These are phyloP conservation scores for Boletus vinaceobasis DNA, from an alignment of 768 basidiomycete genomes.

Conservation along the genomic window DNA sequence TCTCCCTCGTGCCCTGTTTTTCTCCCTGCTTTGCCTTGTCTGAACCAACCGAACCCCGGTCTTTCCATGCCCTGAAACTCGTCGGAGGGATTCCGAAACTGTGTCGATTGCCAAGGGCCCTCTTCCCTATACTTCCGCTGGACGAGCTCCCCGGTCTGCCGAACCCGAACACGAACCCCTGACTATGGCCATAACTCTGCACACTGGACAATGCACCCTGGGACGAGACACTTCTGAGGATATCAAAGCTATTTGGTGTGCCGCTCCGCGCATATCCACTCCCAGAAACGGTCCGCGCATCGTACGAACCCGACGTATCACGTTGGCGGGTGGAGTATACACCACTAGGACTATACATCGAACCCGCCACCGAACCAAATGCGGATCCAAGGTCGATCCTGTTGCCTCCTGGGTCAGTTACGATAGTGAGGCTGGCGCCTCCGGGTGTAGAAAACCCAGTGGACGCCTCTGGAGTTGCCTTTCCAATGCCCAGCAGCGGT, in stretches of 20 bases:
- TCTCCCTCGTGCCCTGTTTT: constrained; percentile 13
- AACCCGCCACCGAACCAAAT: constrained; percentile 26
- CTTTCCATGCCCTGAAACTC: constrained; percentile 27
- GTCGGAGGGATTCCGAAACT: constrained; percentile 27
- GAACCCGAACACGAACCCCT: constrained; percentile 19
- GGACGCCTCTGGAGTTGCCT: constrained; percentile 3
- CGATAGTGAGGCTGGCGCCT: constrained; percentile 4
- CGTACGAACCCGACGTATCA: constrained; percentile 21
- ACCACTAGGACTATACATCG: constrained; percentile 19
- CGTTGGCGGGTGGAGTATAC: constrained; percentile 3
- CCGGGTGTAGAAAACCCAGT: constrained; percentile 2
- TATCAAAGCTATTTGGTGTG: constrained; percentile 26
- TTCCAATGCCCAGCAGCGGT: constrained; percentile 21
- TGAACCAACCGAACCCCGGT: constrained; percentile 12
- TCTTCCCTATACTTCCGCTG: constrained; percentile 18
- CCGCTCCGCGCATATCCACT: constrained; percentile 24
- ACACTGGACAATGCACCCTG: constrained; percentile 27
- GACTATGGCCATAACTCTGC: constrained; percentile 17
- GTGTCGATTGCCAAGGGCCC: constrained; percentile 1
- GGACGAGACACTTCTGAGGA: constrained; percentile 30
- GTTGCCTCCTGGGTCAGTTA: constrained; percentile 10
- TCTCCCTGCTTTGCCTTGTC: constrained; percentile 19
- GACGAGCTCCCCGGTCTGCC: constrained; percentile 17
- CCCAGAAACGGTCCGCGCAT: constrained; percentile 17
- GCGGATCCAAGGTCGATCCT: constrained; percentile 26